phyloP scores from a whole-genome alignment of 352 stramenopile genomes.

The Phytophthora pseudosyringae region DNA sequence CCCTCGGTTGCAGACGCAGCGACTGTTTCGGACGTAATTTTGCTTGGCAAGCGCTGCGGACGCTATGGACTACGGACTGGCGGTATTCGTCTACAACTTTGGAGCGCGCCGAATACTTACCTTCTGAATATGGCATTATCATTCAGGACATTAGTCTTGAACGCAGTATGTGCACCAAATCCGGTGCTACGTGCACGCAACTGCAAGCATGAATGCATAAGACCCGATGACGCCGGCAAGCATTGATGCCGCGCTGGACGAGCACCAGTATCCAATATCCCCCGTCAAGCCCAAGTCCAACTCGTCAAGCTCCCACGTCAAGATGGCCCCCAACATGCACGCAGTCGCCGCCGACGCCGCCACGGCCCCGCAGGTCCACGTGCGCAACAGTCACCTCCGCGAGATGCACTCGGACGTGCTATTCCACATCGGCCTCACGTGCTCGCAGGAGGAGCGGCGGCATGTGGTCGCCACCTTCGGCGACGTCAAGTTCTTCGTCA shows the following conservation, averaged over 20 bases:
- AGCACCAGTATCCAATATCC: slow-evolving; percentile 33
- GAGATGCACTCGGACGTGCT: slow-evolving; percentile 72
- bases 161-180: slow-evolving; percentile 11
- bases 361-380: slow-evolving; percentile 38
- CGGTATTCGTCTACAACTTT: slow-evolving; percentile 21
- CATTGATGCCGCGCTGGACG: not conserved
- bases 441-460: slow-evolving; percentile 51
- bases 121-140: slow-evolving; percentile 20
- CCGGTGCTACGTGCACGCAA: slow-evolving; percentile 18
- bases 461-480: slow-evolving; percentile 60
- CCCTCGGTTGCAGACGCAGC: not conserved
- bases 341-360: slow-evolving; percentile 15
- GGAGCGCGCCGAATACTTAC: slow-evolving; percentile 16
- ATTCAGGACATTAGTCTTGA: slow-evolving; percentile 6
- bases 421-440: slow-evolving; percentile 81
- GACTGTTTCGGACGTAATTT: slow-evolving; percentile 4
- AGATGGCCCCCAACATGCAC: slow-evolving; percentile 43
- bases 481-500: slow-evolving; percentile 84
- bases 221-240: no score
- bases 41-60: not conserved
- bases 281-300: slow-evolving; percentile 16
- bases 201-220: slow-evolving; percentile 3
- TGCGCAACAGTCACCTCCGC: slow-evolving; percentile 69
- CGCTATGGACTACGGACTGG: not conserved
- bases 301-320: slow-evolving; percentile 1